Percentiles rank a stretch among this genome's conserved stretches.
Conservation (phyloP, 139 green algal species). For the Closterium sp. region DNA sequence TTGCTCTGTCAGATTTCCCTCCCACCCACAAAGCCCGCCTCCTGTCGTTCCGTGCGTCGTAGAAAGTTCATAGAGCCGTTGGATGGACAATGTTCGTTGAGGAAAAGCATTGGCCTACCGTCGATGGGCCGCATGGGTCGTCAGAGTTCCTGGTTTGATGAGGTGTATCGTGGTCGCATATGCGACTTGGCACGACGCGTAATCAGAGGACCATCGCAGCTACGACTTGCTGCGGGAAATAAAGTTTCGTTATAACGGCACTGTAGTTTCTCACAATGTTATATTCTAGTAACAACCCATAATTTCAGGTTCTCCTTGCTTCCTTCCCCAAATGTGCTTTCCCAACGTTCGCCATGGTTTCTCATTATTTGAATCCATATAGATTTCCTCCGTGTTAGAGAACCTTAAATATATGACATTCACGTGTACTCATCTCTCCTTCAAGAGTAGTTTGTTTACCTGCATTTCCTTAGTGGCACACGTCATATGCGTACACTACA, state of each 20-base stretch:
- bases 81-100: neutral
- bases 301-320: no score
- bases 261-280: no score
- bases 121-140: neutral
- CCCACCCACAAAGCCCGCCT: neutral
- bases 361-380: no score
- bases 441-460: no score
- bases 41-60: neutral
- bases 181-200: neutral
- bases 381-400: no score
- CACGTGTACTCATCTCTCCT: no score
- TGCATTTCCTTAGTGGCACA: no score
- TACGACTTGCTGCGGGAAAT: neutral
- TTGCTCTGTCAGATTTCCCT: neutral
- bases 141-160: neutral
- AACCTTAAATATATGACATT: no score
- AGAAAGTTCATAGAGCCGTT: neutral
- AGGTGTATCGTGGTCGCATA: neutral
- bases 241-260: neutral
- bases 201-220: neutral
- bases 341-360: no score
- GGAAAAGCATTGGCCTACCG: neutral
- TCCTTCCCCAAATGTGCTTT: no score
- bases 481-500: no score
- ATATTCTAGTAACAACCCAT: no score